Evolutionary conservation across 176 grass and related monocot genomes (phyloP), one percentile per base, ranked within the genome.

Genomic region (Bolboschoenus planiculmis): DNA sequence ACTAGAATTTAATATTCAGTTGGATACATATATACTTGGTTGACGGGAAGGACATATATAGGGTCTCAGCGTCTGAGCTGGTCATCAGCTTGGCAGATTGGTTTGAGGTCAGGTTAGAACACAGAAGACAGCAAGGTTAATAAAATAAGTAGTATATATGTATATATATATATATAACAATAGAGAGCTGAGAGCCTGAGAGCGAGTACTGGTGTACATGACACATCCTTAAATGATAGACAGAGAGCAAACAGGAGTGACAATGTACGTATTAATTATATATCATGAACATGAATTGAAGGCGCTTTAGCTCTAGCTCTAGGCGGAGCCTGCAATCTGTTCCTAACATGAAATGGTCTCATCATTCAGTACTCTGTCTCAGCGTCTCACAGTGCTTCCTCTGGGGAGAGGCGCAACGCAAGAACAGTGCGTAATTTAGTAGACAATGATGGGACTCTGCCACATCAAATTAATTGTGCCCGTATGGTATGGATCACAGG

Each of bases 361-460:
- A 39, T 54, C 14, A 57, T 78, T 50, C 66, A 21, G 31, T 20
- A 67, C 10, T 62, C 60, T 13, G 37, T 40, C 67, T 40, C 60
- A 15, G 0, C 8, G 2, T 14, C 67, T 21, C 67, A 72, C 67
- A 44, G 39, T 72, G n/a, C 13, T 42, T 72, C 10, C 67, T 36
- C 44, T 72, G 37, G 67, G 67, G 67, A 79, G 44, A 40, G 20
- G 2, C 5, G 53, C 16, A 80, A 5, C 16, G 4, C 60, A 7
- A 7, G 5, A 58, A 81, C 79, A 82, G 79, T 82, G 59, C 37
- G 34, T 65, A 65, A 82, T 66, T 63, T 82, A 82, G 58, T 64
- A 65, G 56, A 82, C 79, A 82, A 81, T 82, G 79, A 82, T 82
- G 43, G 23, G 36, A 82, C 79, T 65, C 79, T 82, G 58, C 35